These are phyloP conservation scores for Entomortierella chlamydospora DNA, from an alignment of 192 early-diverging fungal genomes.

Conservation along the genomic window DNA sequence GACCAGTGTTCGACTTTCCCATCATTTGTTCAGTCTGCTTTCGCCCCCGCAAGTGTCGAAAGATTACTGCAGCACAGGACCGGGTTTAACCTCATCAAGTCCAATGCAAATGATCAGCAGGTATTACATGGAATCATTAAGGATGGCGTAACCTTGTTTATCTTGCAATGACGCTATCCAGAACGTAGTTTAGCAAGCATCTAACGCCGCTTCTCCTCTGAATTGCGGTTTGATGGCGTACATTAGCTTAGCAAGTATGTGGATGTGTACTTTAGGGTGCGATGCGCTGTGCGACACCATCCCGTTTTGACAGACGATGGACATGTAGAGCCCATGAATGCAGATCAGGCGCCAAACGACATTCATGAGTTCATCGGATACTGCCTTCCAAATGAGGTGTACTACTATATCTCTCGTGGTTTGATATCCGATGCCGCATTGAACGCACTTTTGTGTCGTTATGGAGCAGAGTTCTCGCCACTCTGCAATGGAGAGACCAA, in stretches of 20 bases:
- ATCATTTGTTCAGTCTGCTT: conserved; percentile 66
- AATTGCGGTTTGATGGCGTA: neutral
- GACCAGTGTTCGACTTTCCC: conserved; percentile 82
- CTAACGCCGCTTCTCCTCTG: neutral
- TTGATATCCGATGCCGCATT: conserved; percentile 64
- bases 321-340: conserved; percentile 73
- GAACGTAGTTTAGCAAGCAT: neutral
- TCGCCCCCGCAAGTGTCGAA: conserved; percentile 76
- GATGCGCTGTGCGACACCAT: conserved; percentile 78
- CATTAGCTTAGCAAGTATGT: conserved; percentile 63
- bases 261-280: conserved; percentile 77
- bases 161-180: neutral
- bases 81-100: conserved; percentile 81
- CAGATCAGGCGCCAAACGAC: conserved; percentile 74
- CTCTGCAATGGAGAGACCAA: conserved; percentile 83
- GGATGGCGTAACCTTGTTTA: neutral
- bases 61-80: conserved; percentile 75
- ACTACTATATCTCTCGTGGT: conserved; percentile 76
- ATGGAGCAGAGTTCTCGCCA: conserved; percentile 76
- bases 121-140: neutral
- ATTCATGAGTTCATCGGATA: conserved; percentile 87
- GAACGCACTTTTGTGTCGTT: conserved; percentile 73
- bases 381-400: conserved; percentile 75
- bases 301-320: conserved; percentile 79
- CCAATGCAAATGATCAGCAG: conserved; percentile 61